These are phyloP conservation scores for Nannochloropsis granulata DNA, from an alignment of 108 stramenopile genomes.

Conservation along the genomic window DNA sequence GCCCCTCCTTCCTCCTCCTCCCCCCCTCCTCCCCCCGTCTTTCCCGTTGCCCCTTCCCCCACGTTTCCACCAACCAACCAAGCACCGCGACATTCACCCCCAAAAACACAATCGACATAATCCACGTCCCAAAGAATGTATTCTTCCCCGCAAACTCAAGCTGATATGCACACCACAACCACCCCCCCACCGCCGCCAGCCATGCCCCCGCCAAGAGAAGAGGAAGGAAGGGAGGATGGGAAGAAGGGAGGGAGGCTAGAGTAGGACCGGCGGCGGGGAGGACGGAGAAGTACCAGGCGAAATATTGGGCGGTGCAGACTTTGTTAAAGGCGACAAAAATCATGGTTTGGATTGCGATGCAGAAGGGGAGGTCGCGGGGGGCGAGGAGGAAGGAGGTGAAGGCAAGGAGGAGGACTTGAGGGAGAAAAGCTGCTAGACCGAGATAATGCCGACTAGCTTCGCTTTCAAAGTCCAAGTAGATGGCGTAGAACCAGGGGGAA, in stretches of 20 bases:
- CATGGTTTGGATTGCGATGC: constrained; percentile 73
- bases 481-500: constrained; percentile 64
- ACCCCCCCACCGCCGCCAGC: constrained; percentile 17
- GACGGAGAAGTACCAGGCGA: constrained; percentile 72
- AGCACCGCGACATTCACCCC: constrained; percentile 15
- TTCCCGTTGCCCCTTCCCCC: not conserved
- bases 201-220: constrained; percentile 1
- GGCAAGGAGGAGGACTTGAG: constrained; percentile 57
- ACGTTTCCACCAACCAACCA: not conserved
- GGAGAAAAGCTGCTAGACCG: constrained; percentile 47
- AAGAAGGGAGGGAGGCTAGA: not conserved
- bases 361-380: constrained; percentile 50
- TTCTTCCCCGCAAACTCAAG: constrained; percentile 33
- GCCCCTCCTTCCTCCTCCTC: not conserved
- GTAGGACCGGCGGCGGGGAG: constrained; percentile 18
- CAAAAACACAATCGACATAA: constrained; percentile 28
- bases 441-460: constrained; percentile 8
- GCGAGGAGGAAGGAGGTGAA: constrained; percentile 52
- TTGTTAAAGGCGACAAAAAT: constrained; percentile 95
- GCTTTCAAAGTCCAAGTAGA: constrained; percentile 54
- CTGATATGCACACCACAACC: constrained; percentile 29
- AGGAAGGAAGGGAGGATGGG: not conserved
- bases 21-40: not conserved
- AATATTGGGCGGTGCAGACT: constrained; percentile 96
- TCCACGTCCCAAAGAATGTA: constrained; percentile 26